Percentiles rank a stretch among this genome's conserved stretches.
phyloP scores from a whole-genome alignment of 2,329 filamentous ascomycete genomes.

The Venturia asperata region DNA sequence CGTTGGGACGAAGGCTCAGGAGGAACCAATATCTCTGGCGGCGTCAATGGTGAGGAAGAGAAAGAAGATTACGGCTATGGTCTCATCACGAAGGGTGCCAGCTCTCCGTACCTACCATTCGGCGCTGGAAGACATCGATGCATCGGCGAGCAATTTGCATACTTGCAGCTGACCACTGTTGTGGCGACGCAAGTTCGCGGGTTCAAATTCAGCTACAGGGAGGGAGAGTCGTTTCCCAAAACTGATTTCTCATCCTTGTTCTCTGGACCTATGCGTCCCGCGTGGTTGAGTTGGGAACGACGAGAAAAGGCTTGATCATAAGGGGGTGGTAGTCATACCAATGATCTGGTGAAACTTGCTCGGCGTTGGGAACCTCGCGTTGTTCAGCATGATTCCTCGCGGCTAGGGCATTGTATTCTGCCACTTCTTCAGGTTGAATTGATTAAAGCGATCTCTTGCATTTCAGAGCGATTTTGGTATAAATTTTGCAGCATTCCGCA shows the following conservation, averaged over 20 bases:
- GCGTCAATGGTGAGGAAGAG: slow-evolving; percentile 56
- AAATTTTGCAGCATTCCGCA: neutral
- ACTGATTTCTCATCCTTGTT: slow-evolving; percentile 58
- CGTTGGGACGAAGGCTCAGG: slow-evolving; percentile 69
- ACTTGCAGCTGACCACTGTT: slow-evolving; percentile 84
- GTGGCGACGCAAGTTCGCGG: slow-evolving; percentile 65
- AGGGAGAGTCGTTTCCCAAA: slow-evolving; percentile 62
- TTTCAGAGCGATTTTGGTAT: neutral
- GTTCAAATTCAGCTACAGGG: slow-evolving; percentile 72
- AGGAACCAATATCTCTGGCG: slow-evolving; percentile 39
- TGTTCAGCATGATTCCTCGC: neutral
- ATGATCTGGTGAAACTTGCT: neutral
- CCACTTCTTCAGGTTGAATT: neutral
- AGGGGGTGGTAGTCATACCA: neutral
- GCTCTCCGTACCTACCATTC: slow-evolving; percentile 87
- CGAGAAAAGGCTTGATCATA: slow-evolving; percentile 37
- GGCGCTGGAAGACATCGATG: slow-evolving; percentile 88
- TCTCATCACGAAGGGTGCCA: slow-evolving; percentile 81
- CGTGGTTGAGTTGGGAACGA: slow-evolving; percentile 66
- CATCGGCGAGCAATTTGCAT: slow-evolving; percentile 95
- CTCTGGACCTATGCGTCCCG: slow-evolving; percentile 39
- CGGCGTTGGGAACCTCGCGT: neutral
- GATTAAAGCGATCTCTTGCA: neutral
- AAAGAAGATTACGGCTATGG: slow-evolving; percentile 93
- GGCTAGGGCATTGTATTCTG: neutral